Evolutionary conservation across 371 early-diverging fungal genomes (phyloP).

Genomic region (Mortierella sp.): DNA sequence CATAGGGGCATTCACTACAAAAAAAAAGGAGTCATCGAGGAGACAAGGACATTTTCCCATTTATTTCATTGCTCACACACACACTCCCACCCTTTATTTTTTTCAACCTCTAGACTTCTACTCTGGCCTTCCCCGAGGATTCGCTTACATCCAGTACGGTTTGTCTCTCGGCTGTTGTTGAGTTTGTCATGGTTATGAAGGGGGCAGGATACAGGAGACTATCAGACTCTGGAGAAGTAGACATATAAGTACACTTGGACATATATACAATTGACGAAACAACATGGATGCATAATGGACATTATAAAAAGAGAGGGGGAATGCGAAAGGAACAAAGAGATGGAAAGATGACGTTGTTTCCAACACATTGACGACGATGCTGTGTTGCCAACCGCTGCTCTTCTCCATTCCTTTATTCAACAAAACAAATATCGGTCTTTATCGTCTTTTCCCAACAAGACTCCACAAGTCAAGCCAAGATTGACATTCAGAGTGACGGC

Average conservation of each 20-base stretch:
- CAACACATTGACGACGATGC: constrained; percentile 9
- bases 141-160: constrained; percentile 52
- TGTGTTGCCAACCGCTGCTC: constrained; percentile 14
- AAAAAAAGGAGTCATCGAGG: constrained; percentile 9
- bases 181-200: neutral
- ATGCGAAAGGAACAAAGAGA: neutral
- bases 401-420: constrained; percentile 14
- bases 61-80: neutral
- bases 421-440: constrained; percentile 1
- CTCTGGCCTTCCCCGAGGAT: constrained; percentile 36
- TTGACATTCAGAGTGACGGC: constrained; percentile 13
- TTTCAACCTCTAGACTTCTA: constrained; percentile 35
- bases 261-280: neutral
- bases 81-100: neutral
- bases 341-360: constrained; percentile 1
- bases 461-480: constrained; percentile 15
- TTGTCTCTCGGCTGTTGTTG: neutral
- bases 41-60: neutral
- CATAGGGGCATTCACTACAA: neutral
- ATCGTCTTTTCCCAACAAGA: constrained; percentile 7
- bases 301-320: neutral
- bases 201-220: neutral
- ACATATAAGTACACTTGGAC: neutral
- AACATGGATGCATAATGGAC: neutral
- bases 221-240: neutral